Conservation (phyloP, 106 monocot genomes). For the Platanthera guangdongensis region DNA sequence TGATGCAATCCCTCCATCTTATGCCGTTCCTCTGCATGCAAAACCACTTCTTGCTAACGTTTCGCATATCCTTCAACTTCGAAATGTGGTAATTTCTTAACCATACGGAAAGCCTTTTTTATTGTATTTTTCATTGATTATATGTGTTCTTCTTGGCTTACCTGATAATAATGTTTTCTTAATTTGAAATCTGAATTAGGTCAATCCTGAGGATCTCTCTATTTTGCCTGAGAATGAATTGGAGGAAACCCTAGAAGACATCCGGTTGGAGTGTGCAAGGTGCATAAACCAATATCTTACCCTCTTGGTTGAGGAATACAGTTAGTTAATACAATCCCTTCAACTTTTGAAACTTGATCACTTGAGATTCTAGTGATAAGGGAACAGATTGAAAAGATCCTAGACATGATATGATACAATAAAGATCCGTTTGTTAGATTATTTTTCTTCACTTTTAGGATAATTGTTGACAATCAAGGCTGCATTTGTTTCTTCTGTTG, state of each 20-base stretch:
- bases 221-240: constrained; percentile 42
- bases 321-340: too few species aligned
- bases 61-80: constrained; percentile 65
- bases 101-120: neutral
- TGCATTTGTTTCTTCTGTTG: too few species aligned
- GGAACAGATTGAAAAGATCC: neutral
- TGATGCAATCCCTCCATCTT: constrained; percentile 29
- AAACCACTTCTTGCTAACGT: constrained; percentile 55
- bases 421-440: neutral
- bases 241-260: constrained; percentile 78
- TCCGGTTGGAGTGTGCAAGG: constrained; percentile 78
- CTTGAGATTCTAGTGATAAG: neutral
- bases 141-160: neutral
- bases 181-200: constrained; percentile 21
- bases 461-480: too few species aligned
- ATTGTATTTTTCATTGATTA: neutral
- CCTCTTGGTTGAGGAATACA: neutral
- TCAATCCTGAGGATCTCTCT: constrained; percentile 45
- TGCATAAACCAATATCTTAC: constrained; percentile 3
- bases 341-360: too few species aligned
- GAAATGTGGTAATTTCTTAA: constrained; percentile 62
- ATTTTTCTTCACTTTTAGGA: neutral
- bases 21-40: constrained; percentile 63
- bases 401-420: neutral
- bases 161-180: neutral